Conservation (phyloP, 768 basidiomycete species). For the Mycena capillaripes region DNA sequence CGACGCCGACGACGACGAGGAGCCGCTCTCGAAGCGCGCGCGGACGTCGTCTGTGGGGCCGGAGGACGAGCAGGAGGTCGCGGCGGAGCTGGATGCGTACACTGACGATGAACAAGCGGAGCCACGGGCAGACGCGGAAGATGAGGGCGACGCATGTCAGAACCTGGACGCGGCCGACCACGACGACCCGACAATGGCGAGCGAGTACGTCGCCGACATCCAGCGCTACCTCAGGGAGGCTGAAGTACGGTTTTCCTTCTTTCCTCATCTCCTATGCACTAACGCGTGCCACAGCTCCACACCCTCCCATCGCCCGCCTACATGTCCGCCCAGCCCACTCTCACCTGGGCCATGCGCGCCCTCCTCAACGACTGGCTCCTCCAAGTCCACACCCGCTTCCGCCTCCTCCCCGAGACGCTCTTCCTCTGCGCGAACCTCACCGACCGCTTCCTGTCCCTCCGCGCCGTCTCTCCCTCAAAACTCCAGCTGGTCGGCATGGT, state of each 20-base stretch:
- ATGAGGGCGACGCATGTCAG: slow-evolving; percentile 73
- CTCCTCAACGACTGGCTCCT: slow-evolving; percentile 95
- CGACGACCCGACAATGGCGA: slow-evolving; percentile 93
- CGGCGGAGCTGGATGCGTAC: slow-evolving; percentile 52
- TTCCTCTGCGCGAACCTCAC: slow-evolving; percentile 92
- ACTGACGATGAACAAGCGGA: slow-evolving; percentile 55
- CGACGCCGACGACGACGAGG: no score
- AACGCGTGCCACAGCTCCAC: slow-evolving; percentile 59
- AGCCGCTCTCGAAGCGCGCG: slow-evolving; percentile 28
- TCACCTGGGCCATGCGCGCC: slow-evolving; percentile 92
- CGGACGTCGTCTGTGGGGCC: slow-evolving; percentile 46
- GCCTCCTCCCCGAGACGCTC: slow-evolving; percentile 89
- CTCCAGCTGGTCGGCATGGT: slow-evolving; percentile 94
- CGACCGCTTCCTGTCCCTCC: slow-evolving; percentile 78
- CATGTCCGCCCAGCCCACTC: slow-evolving; percentile 86
- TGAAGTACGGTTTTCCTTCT: slow-evolving; percentile 67
- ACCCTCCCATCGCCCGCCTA: slow-evolving; percentile 89
- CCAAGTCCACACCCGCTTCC: slow-evolving; percentile 87
- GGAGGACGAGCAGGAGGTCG: slow-evolving; percentile 55
- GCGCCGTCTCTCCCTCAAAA: slow-evolving; percentile 84
- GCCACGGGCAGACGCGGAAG: slow-evolving; percentile 58
- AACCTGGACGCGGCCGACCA: slow-evolving; percentile 91
- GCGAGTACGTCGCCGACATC: slow-evolving; percentile 91
- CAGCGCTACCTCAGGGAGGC: slow-evolving; percentile 87
- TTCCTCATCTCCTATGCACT: neutral